Evolutionary conservation across 208 protist species (phyloP).

Genomic region (Lotmaria passim): DNA sequence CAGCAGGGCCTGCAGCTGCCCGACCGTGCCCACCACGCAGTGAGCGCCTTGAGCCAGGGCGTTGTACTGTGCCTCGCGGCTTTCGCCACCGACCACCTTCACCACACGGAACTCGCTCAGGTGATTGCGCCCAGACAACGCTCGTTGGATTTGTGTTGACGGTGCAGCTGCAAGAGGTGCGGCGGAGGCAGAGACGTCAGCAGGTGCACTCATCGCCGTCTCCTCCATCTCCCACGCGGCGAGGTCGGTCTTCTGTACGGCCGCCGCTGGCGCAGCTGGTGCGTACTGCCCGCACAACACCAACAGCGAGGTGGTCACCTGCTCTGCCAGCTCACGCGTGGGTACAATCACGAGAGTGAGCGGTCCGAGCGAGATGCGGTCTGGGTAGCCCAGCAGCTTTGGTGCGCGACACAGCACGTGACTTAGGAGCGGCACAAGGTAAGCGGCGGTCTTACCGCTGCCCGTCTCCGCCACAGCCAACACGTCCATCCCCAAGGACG

Average conservation of each 20-base stretch:
- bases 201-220: not conserved
- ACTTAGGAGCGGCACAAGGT: slow-evolving; percentile 87
- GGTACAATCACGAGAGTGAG: slow-evolving; percentile 89
- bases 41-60: slow-evolving; percentile 60
- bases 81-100: slow-evolving; percentile 80
- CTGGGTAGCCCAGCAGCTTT: slow-evolving; percentile 60
- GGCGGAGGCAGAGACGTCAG: not conserved
- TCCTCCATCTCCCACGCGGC: slow-evolving; percentile 23
- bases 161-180: no score
- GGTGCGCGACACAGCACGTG: slow-evolving; percentile 61
- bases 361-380: slow-evolving; percentile 75
- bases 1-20: slow-evolving; percentile 73
- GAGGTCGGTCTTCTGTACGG: not conserved
- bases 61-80: slow-evolving; percentile 58
- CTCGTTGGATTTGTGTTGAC: not conserved
- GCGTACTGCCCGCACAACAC: slow-evolving; percentile 19
- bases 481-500: slow-evolving; percentile 63
- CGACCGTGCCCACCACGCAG: slow-evolving; percentile 86
- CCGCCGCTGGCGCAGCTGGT: not conserved
- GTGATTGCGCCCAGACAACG: slow-evolving; percentile 34
- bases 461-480: slow-evolving; percentile 93
- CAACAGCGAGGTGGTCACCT: slow-evolving; percentile 67
- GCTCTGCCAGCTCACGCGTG: slow-evolving; percentile 93
- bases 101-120: slow-evolving; percentile 71
- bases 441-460: slow-evolving; percentile 94